Percentiles rank a stretch among this genome's conserved stretches.
Evolutionary conservation across 2,329 filamentous ascomycete species (phyloP).

Genomic region (Bipolaris sorokiniana): DNA sequence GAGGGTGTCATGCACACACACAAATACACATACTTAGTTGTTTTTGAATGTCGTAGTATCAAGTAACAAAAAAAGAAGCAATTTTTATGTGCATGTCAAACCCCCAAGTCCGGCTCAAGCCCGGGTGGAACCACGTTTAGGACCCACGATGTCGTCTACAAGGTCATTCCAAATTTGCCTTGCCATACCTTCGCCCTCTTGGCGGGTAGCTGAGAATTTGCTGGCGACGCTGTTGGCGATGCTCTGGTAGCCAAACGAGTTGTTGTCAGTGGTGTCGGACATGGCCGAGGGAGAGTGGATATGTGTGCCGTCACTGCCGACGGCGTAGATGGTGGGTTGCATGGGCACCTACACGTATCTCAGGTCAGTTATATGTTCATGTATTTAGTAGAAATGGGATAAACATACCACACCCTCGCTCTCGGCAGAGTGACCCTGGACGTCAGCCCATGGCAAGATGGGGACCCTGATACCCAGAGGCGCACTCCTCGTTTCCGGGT

Average conservation of each 20-base stretch:
- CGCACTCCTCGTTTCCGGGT: constrained; percentile 49
- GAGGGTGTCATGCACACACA: constrained; percentile 1
- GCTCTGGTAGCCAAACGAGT: constrained; percentile 61
- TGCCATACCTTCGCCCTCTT: constrained; percentile 51
- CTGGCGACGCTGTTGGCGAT: constrained; percentile 58
- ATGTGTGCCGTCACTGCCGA: constrained; percentile 56
- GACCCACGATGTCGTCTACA: constrained; percentile 57
- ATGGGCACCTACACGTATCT: constrained; percentile 50
- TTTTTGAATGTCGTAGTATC: background rate
- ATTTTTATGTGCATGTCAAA: too few species aligned
- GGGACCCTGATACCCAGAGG: constrained; percentile 55
- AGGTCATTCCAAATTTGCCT: constrained; percentile 57
- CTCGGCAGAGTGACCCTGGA: constrained; percentile 29
- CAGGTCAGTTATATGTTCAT: background rate
- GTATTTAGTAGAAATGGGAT: background rate
- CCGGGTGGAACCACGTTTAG: constrained; percentile 38
- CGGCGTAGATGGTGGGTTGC: constrained; percentile 63
- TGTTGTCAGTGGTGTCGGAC: constrained; percentile 64
- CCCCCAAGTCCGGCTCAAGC: constrained; percentile 9
- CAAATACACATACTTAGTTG: background rate
- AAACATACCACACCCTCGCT: constrained; percentile 31
- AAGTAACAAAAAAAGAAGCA: background rate
- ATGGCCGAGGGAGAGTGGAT: constrained; percentile 60
- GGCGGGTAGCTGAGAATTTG: constrained; percentile 44
- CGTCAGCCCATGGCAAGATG: constrained; percentile 50